phyloP scores from a whole-genome alignment of 768 basidiomycete genomes.

The Rickenella mellea region DNA sequence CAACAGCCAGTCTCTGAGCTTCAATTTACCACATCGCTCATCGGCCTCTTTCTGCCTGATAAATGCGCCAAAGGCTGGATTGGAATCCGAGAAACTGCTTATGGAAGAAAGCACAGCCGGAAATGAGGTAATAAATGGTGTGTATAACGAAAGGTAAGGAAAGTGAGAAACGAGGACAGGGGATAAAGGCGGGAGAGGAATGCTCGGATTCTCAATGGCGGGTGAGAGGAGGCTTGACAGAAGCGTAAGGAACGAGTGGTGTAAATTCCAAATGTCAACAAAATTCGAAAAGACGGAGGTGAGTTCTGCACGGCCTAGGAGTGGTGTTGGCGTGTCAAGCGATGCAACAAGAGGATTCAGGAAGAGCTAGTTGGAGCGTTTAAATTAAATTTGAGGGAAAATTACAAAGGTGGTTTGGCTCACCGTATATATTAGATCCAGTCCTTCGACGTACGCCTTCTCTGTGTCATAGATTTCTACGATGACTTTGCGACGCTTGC shows the following conservation, averaged over 20 bases:
- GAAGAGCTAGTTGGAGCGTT: slow-evolving; percentile 51
- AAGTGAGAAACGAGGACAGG: slow-evolving; percentile 70
- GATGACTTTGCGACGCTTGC: slow-evolving; percentile 61
- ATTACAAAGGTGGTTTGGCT: slow-evolving; percentile 17
- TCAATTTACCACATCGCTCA: slow-evolving; percentile 62
- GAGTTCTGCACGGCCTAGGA: slow-evolving; percentile 61
- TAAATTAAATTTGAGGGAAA: too few relatives aligned
- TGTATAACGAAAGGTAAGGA: slow-evolving; percentile 82
- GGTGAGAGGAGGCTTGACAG: slow-evolving; percentile 37
- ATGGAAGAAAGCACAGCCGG: slow-evolving; percentile 54
- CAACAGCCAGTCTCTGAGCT: slow-evolving; percentile 76
- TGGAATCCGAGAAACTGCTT: slow-evolving; percentile 43
- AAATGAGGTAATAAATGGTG: slow-evolving; percentile 76
- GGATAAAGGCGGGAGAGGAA: slow-evolving; percentile 36
- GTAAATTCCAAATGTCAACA: slow-evolving; percentile 86
- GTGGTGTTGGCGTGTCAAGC: slow-evolving; percentile 54
- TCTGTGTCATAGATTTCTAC: slow-evolving; percentile 79
- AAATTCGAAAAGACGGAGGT: slow-evolving; percentile 80
- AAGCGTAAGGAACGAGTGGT: slow-evolving; percentile 62
- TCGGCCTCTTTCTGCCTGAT: slow-evolving; percentile 57
- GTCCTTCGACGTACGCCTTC: slow-evolving; percentile 68
- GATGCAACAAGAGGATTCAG: slow-evolving; percentile 71
- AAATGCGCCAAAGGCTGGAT: slow-evolving; percentile 51
- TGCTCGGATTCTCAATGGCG: slow-evolving; percentile 15
- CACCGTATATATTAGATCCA: slow-evolving; percentile 77